A percentile compares a stretch with the other conserved stretches of the same genome.
phyloP scores from a whole-genome alignment of 306 rosid species.

The peach (Prunus persica) region DNA sequence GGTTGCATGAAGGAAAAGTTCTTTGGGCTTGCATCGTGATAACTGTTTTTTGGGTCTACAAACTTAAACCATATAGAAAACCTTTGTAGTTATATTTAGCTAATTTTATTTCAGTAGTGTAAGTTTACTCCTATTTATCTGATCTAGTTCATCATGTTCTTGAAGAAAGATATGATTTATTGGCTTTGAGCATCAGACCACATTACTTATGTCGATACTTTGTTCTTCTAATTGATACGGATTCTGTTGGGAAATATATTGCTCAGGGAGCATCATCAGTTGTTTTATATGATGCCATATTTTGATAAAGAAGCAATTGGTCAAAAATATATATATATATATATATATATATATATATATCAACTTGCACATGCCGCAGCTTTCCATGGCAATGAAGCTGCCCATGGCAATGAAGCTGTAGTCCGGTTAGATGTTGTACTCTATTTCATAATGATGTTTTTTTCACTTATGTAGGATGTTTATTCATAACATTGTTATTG shows the following conservation, averaged over 20 bases:
- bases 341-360: too few relatives aligned
- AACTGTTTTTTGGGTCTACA: neutral
- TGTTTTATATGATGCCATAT: slow-evolving; percentile 85
- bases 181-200: neutral
- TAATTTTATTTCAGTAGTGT: neutral
- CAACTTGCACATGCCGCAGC: slow-evolving; percentile 65
- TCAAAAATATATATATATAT: neutral
- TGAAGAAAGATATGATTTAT: neutral
- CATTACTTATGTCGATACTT: slow-evolving; percentile 2
- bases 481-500: neutral
- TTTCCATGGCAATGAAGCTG: slow-evolving; percentile 52
- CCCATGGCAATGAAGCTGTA: slow-evolving; percentile 53
- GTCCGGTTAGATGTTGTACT: slow-evolving; percentile 33
- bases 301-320: slow-evolving; percentile 65
- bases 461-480: neutral
- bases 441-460: neutral
- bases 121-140: neutral
- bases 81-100: neutral
- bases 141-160: neutral
- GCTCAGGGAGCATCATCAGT: slow-evolving; percentile 67
- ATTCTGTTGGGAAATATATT: slow-evolving; percentile 63
- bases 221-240: slow-evolving; percentile 34
- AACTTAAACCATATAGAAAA: neutral
- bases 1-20: too few relatives aligned
- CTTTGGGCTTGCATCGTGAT: too few relatives aligned